phyloP scores from a whole-genome alignment of 163 green algal species.

The Chloromonas sp. region DNA sequence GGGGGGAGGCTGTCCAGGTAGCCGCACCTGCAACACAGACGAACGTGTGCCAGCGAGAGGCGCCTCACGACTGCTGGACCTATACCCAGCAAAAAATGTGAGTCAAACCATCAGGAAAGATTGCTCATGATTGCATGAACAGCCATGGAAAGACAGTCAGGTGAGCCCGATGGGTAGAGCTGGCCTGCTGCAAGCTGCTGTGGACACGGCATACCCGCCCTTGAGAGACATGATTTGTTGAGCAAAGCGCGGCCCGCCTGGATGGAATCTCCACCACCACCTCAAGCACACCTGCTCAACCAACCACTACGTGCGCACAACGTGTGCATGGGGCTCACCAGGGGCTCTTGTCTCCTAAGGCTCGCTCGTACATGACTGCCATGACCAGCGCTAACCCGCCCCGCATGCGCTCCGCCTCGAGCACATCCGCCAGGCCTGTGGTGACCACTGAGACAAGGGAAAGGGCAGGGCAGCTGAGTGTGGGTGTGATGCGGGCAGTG shows the following conservation, averaged over 20 bases:
- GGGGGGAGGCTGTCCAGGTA: slow-evolving; percentile 66
- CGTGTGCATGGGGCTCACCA: slow-evolving; percentile 35
- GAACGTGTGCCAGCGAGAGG: too few species aligned
- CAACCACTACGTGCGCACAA: background rate
- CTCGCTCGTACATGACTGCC: slow-evolving; percentile 65
- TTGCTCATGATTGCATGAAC: too few species aligned
- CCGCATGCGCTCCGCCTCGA: slow-evolving; percentile 39
- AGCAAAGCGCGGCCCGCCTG: too few species aligned
- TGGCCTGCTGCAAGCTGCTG: too few species aligned
- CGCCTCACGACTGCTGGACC: too few species aligned
- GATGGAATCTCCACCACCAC: background rate
- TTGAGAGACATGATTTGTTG: too few species aligned
- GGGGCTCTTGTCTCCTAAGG: slow-evolving; percentile 21
- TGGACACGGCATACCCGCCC: too few species aligned
- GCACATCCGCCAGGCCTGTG: slow-evolving; percentile 42
- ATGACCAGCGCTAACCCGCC: slow-evolving; percentile 63
- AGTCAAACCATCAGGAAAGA: too few species aligned
- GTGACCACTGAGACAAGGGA: slow-evolving; percentile 57
- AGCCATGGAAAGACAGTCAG: too few species aligned
- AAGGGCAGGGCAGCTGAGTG: slow-evolving; percentile 26
- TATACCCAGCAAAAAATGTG: too few species aligned
- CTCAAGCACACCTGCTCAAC: background rate
- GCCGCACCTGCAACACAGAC: slow-evolving; percentile 44
- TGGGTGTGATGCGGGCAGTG: too few species aligned
- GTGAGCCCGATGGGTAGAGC: too few species aligned